Evolutionary conservation across 768 basidiomycete genomes (phyloP), one percentile per base, ranked within the genome.

Genomic region (Artomyces pyxidatus): DNA sequence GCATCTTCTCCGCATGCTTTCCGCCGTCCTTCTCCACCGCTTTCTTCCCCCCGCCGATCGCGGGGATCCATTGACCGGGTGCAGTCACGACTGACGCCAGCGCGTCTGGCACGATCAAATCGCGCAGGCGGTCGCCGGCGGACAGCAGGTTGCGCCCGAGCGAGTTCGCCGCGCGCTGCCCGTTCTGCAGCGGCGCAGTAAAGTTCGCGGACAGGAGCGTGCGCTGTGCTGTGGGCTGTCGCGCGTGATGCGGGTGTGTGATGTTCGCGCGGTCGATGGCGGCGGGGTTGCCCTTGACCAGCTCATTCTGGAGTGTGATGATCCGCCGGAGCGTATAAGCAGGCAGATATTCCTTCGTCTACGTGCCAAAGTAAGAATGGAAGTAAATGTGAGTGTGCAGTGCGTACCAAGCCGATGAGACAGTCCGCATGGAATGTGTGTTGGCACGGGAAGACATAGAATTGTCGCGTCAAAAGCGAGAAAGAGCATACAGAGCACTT

Each of bases 371-470:
- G 30, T 41, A 41, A 22, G 26, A 42, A 25, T 50, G 26, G 37
- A 22, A 51, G 19, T 9, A 26, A 10, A 28, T 38, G 37, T 16
- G 21, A 30, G 10, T 14, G 16, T 11, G 8, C n/a, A n/a, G 16
- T 9, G 70, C 90, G 62, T 60, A 97, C 96, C 77, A 96, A 72
- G 23, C 85, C 81, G 63, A 99, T 93, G 47, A 98, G 72, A 69
- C 96, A 98, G 63, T 99, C 95, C 6, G 92, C 92, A 68, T 98
- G 96, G 78, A 98, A 98, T 14, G 83, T 80, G 64, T 99, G 96
- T 59, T 93, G 90, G 66, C 96, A 98, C 38, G 96, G 96, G 69
- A 99, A 99, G 41, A 95, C 91, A 66, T 99, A 99, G 65, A 97
- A 98, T 61, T 97, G 95, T 56, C 95, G 73, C 21, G 81, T 85